Conservation (phyloP, 176 grass and related monocot genomes). For the Carex littledalei region DNA sequence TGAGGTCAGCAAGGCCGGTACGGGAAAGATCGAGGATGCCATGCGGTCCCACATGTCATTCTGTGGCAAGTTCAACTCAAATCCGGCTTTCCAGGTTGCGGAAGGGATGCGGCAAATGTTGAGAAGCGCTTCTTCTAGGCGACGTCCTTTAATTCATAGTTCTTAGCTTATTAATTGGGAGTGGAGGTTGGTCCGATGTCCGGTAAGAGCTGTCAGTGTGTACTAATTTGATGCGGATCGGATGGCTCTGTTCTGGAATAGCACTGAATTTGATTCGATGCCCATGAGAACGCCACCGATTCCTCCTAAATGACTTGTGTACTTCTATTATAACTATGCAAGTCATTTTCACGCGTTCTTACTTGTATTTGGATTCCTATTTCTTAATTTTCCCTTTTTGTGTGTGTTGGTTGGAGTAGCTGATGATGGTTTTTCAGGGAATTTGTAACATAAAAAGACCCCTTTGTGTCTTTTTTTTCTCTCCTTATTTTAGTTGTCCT, state of each 20-base stretch:
- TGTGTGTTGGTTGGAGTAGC: not conserved
- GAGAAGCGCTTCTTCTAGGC: conserved; percentile 37
- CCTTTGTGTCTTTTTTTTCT: not conserved
- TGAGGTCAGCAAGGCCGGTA: conserved; percentile 37
- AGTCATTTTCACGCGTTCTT: not conserved
- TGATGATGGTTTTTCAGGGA: not conserved
- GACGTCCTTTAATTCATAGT: not conserved
- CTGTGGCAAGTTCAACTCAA: conserved; percentile 49
- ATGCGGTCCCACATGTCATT: conserved; percentile 66
- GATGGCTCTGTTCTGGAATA: too few relatives aligned
- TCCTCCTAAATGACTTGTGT: not conserved
- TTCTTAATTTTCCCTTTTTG: not conserved
- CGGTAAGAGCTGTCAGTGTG: too few relatives aligned
- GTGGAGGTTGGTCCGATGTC: too few relatives aligned
- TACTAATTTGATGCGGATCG: too few relatives aligned
- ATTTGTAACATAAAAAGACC: not conserved
- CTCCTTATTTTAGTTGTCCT: not conserved
- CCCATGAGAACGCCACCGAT: too few relatives aligned
- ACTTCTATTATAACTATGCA: not conserved
- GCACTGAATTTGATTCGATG: too few relatives aligned
- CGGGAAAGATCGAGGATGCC: conserved; percentile 42
- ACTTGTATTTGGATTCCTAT: not conserved
- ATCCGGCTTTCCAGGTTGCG: conserved; percentile 54
- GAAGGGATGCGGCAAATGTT: conserved; percentile 85
- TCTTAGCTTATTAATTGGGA: not conserved